Base-by-base conservation (phyloP, 306 rosid species). In the Acacia confusa region DNA sequence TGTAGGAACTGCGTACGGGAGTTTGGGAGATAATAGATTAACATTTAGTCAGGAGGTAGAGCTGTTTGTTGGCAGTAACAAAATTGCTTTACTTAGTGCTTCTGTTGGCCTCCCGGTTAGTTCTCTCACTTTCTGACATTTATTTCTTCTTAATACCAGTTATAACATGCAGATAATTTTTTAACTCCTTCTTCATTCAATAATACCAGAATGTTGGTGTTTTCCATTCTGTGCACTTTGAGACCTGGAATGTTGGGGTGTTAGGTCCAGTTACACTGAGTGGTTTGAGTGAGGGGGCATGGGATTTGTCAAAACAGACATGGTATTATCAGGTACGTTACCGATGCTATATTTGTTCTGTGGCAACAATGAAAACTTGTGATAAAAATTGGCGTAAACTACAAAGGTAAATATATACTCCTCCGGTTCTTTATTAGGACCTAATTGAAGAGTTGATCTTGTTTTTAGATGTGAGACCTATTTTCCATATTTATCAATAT, bases 101-200 rank as follows among this genome's bases (percentile, higher is more conserved):
- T 84, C 98, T 4, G 97, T 93, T 1, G 99, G 99, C 75, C 97
- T 96, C 22, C 84, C 97, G 90, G 99, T 93, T 84, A 87, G 99
- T 93, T 74, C 48, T 81, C 52, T 79, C 38, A 40, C 77, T 70
- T 78, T 67, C 70, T 40, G 30, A 25, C 32, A 19, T 81, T 25
- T 48, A 12, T 10, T 1, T 58, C 4, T 70, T 60, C 57, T 84
- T 32, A 77, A 36, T 72, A 71, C 74, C 66, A 60, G 36, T 36
- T 80, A 70, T 47, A 19, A 41, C 61, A 66, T 47, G 28, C 38
- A 77, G 47, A 11, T 36, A 17, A 27, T 13, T 60, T 28, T 76
- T 61, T 63, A 72, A 43, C 58, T 9, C 75, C 63, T 74, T 72
- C 28, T 76, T 85, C 77, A 52, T 41, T 11, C 40, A 22, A 57